phyloP scores from a whole-genome alignment of 192 early-diverging fungal genomes.

The Dimargaris cristalligena region DNA sequence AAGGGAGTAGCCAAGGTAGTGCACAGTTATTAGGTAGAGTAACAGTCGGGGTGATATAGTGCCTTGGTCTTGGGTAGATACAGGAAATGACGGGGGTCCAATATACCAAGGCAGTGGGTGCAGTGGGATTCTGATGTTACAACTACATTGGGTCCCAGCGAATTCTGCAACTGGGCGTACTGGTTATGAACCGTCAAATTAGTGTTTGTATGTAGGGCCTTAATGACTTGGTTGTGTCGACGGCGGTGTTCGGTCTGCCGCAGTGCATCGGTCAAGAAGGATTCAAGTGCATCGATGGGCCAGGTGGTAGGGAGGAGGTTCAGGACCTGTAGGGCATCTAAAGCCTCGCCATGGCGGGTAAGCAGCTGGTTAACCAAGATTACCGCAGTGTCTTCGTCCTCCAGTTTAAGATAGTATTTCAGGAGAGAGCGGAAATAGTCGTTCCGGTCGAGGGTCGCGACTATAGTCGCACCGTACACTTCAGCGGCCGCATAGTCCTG shows the following conservation, averaged over 20 bases:
- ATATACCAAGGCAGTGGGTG: too few species aligned
- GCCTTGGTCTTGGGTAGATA: too few species aligned
- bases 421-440: slow-evolving; percentile 6
- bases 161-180: too few species aligned
- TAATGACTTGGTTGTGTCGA: not conserved
- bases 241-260: not conserved
- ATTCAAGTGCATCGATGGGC: not conserved
- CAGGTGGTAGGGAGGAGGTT: not conserved
- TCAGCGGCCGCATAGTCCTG: slow-evolving; percentile 5
- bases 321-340: not conserved
- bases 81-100: too few species aligned
- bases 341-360: not conserved
- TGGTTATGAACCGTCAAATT: too few species aligned
- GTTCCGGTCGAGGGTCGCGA: not conserved
- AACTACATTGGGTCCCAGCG: too few species aligned
- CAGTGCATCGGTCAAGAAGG: not conserved
- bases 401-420: not conserved
- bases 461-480: not conserved
- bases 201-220: too few species aligned
- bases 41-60: too few species aligned
- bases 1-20: too few species aligned
- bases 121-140: too few species aligned
- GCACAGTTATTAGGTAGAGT: too few species aligned
- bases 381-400: not conserved
- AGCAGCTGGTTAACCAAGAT: not conserved